Evolutionary conservation across 768 basidiomycete genomes (phyloP), one percentile per base, ranked within the genome.

Genomic region (Boletus insuetus): DNA sequence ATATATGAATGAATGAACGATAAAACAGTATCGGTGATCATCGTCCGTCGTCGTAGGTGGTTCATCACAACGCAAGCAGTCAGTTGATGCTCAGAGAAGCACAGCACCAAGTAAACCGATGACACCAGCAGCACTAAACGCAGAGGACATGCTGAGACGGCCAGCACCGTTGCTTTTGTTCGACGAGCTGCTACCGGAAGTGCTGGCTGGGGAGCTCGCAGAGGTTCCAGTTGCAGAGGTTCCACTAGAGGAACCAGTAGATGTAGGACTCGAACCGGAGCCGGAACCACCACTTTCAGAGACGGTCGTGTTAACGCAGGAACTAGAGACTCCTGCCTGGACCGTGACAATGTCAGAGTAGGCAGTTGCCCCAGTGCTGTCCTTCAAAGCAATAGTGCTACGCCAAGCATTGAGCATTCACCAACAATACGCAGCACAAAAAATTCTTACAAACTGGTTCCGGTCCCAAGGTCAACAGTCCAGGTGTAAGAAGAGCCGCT

Each of bases 341-440:
- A 89, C 67, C 0, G 73, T 80, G 32, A 83, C 72, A 3, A 74
- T 70, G 48, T 82, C 81, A 14, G 81, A 80, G 70, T 76, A 90
- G 8, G 76, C 81, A 10, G 61, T 66, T 1, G 65, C 16, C 16
- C 88, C 88, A 14, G 81, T 80, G 63, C 69, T 70, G 58, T 89
- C 88, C 71, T 83, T 86, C 58, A 87, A 54, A 13, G 64, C 64
- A 34, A 81, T 60, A n/a, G 80, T 79, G 60, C 87, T 90, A 48
- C 13, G 58, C 3, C 14, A 4, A 19, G 31, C 24, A 9, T 34
- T 64, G 10, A 56, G 46, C 12, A 35, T 10, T 19, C 0, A 14
- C 12, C 1, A 1, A 34, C 2, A 6, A 16, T 16, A 38, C 1
- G 24, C 3, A 16, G 3, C 3, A 24, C 39, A 10, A 8, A 47